phyloP scores from a whole-genome alignment of 257 asterid species.

The Mitragyna speciosa region DNA sequence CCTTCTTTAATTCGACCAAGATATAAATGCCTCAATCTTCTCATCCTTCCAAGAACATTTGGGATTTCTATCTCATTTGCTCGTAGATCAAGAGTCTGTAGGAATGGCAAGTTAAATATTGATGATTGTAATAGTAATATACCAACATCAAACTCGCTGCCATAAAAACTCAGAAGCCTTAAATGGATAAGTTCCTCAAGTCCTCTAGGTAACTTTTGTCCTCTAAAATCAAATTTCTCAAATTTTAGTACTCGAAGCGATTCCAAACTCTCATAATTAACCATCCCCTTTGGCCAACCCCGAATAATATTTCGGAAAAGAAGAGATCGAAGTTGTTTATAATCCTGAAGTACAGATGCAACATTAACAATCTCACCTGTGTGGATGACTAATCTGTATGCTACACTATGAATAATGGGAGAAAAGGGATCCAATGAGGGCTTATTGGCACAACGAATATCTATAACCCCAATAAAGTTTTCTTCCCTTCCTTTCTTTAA shows the following conservation, averaged over 20 bases:
- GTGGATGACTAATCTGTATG: not conserved
- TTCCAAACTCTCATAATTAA: not conserved
- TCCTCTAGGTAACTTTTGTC: not conserved
- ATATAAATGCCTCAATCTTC: conserved; percentile 14
- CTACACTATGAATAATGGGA: not conserved
- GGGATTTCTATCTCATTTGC: not conserved
- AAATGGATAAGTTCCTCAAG: conserved; percentile 10
- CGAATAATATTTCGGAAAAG: not conserved
- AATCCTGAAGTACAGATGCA: not conserved
- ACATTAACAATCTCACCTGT: not conserved
- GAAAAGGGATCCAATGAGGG: not conserved
- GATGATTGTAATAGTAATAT: not conserved
- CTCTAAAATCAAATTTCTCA: not conserved
- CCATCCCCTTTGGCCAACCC: not conserved
- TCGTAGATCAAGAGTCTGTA: conserved; percentile 10
- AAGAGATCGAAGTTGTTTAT: conserved; percentile 5
- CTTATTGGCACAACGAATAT: not conserved
- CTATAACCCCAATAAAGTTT: not conserved
- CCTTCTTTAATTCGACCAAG: conserved; percentile 1
- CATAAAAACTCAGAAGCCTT: conserved; percentile 1
- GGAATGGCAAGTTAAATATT: not conserved
- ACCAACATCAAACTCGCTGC: not conserved
- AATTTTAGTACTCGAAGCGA: conserved; percentile 5
- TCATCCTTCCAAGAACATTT: conserved; percentile 11
- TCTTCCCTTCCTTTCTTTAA: conserved; percentile 17